Percentiles rank a stretch among this genome's conserved stretches.
Evolutionary conservation across 371 early-diverging fungal species (phyloP).

Genomic region (Rhizopus delemar): DNA sequence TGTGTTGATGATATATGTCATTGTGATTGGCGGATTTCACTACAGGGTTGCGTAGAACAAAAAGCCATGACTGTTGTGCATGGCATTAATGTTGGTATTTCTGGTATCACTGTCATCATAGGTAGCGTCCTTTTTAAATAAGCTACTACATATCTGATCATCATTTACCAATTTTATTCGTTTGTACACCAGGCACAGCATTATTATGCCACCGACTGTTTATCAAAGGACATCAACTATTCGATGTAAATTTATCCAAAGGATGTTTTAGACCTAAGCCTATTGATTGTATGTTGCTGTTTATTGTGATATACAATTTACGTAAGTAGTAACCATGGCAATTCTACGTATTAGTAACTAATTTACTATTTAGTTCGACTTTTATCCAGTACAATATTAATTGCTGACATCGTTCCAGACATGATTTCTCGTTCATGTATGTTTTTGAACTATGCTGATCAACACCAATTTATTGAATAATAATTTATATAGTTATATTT

Average conservation of each 20-base stretch:
- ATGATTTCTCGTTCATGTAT: conserved; percentile 37
- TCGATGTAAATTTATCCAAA: conserved; percentile 19
- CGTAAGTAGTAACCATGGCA: conserved; percentile 16
- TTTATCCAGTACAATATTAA: conserved; percentile 25
- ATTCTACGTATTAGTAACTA: background rate
- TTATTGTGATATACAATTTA: conserved; percentile 26
- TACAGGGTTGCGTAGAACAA: conserved; percentile 23
- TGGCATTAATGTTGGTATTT: conserved; percentile 26
- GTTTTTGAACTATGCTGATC: conserved; percentile 2
- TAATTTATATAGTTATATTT: conserved; percentile 25
- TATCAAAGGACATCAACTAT: conserved; percentile 25
- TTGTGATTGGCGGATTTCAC: conserved; percentile 31
- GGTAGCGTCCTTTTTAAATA: conserved; percentile 6
- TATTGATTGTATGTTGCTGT: conserved; percentile 32
- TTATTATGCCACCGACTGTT: conserved; percentile 21
- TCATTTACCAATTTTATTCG: too few relatives aligned
- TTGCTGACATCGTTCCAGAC: conserved; percentile 26
- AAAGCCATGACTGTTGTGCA: conserved; percentile 28
- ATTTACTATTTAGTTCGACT: conserved; percentile 20
- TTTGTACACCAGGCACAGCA: conserved; percentile 6
- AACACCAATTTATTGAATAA: background rate
- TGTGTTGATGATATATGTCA: conserved; percentile 26
- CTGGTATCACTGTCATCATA: conserved; percentile 17
- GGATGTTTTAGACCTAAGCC: conserved; percentile 31
- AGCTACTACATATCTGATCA: too few relatives aligned